phyloP scores from a whole-genome alignment of 768 basidiomycete species.

The Galerina sulciceps region DNA sequence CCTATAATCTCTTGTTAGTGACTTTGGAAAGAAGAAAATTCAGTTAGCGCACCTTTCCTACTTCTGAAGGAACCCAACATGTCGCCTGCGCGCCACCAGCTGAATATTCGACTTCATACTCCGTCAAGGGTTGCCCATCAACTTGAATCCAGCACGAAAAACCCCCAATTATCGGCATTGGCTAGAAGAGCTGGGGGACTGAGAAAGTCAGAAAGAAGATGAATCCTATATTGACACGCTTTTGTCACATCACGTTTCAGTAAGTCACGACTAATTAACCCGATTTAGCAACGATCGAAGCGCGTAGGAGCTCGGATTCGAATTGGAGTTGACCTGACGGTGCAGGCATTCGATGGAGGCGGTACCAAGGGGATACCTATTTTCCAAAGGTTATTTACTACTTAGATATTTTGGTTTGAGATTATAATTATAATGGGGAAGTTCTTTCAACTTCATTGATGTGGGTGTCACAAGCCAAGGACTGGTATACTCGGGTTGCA shows the following conservation, averaged over 20 bases:
- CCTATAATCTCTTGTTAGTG: neutral
- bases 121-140: neutral
- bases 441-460: too few species aligned
- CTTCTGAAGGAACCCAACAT: neutral
- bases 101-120: neutral
- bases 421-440: too few species aligned
- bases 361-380: too few species aligned
- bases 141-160: conserved; percentile 4
- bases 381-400: too few species aligned
- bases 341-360: too few species aligned
- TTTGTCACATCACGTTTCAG: neutral
- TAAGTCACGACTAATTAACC: too few species aligned
- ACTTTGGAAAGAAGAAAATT: too few species aligned
- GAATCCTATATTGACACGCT: neutral
- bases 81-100: neutral
- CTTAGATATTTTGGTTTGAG: neutral
- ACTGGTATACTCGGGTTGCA: too few species aligned
- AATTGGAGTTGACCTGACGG: too few species aligned
- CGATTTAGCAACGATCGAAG: too few species aligned
- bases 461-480: too few species aligned
- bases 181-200: neutral
- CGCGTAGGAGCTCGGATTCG: too few species aligned
- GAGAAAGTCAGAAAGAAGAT: neutral
- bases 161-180: neutral
- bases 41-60: neutral